Evolutionary conservation across 192 early-diverging fungal species (phyloP), one percentile per base, ranked within the genome.

Genomic region (Linnemannia schmuckeri): DNA sequence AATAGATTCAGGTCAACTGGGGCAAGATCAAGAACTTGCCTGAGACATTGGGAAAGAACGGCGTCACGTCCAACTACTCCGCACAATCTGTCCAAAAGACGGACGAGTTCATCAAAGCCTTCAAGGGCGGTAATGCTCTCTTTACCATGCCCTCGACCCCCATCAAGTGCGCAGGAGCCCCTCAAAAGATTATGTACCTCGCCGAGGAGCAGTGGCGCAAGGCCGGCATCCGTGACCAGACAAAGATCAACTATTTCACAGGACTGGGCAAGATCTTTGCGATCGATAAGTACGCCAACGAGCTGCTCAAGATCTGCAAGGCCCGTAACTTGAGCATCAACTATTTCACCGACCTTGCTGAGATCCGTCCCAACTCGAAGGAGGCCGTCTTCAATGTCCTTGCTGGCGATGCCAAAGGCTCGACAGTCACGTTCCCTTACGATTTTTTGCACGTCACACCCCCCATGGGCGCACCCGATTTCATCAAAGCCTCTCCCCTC

Each of bases 101-200:
- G 0, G 91, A 88, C 72, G 92, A 95, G 78, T 95, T 96, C 46
- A 86, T 97, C 75, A 89, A 93, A 81, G 83, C 89, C 20, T 93
- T 96, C 75, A 92, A 91, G 78, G 94, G 93, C 24, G 94, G 94
- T n/a, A 94, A 93, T 71, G 97, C 97, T 20, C 85, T 97, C 57
- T 97, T 97, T 83, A 97, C 97, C 30, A 96, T 97, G 93, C 97
- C 97, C 40, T 90, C 92, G 41, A 95, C 96, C 18, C 96, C 97
- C 13, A 93, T 97, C 87, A 97, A 97, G 89, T 97, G 96, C 79
- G 95, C 96, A 24, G 97, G 97, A 57, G 97, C 96, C 0, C 96
- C 97, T 40, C 94, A 95, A 86, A 97, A 97, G 91, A 96, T 97
- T 47, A 93, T 94, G 38, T 97, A 96, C 81, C 90, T 97, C 54